Conservation (phyloP, 1,139 yeast species). For the Candida tetrigidarum region DNA sequence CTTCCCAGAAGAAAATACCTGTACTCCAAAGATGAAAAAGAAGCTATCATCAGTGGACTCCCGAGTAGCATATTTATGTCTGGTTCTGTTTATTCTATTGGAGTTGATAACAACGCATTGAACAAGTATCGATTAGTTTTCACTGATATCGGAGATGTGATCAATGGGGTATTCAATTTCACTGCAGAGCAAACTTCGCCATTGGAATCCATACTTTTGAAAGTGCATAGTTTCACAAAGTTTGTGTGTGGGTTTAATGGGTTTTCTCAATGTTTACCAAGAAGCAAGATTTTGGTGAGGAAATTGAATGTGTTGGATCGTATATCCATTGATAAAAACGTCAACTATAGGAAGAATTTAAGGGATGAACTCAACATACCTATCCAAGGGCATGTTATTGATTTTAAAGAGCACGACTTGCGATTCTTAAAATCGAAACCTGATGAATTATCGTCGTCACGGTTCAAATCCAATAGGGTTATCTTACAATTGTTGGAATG, state of each 20-base stretch:
- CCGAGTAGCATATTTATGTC: slow-evolving; percentile 22
- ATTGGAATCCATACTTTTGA: slow-evolving; percentile 15
- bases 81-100: slow-evolving; percentile 15
- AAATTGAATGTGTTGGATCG: slow-evolving; percentile 20
- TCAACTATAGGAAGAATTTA: slow-evolving; percentile 7
- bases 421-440: slow-evolving; percentile 27
- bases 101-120: slow-evolving; percentile 5
- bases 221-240: slow-evolving; percentile 20
- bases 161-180: slow-evolving; percentile 15
- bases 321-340: slow-evolving; percentile 15
- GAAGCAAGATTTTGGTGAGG: slow-evolving; percentile 15
- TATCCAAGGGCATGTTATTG: slow-evolving; percentile 36
- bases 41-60: slow-evolving; percentile 25
- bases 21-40: slow-evolving; percentile 18
- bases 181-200: slow-evolving; percentile 6
- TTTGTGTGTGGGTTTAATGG: slow-evolving; percentile 19
- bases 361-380: slow-evolving; percentile 13
- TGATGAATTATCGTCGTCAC: slow-evolving; percentile 18
- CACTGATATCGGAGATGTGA: slow-evolving; percentile 11
- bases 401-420: slow-evolving; percentile 41
- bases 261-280: slow-evolving; percentile 14
- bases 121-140: slow-evolving; percentile 14
- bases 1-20: slow-evolving; percentile 5
- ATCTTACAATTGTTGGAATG: slow-evolving; percentile 42
- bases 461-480: slow-evolving; percentile 23